These are phyloP conservation scores for Rubroshorea leprosula DNA, from an alignment of 345 rosid genomes.

Conservation along the genomic window DNA sequence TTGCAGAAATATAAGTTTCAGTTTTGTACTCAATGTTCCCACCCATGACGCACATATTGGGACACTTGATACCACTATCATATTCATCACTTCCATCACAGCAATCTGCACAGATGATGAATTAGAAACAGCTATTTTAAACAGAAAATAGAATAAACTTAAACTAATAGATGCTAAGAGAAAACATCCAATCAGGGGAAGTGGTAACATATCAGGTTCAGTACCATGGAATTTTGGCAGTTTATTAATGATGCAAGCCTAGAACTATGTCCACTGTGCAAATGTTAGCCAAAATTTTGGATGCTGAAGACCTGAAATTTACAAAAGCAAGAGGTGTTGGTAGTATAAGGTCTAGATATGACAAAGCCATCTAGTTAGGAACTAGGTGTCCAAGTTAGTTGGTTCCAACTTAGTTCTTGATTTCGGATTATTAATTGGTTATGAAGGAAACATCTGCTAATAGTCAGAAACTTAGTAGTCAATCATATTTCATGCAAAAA, in stretches of 20 bases:
- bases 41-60: slow-evolving; percentile 60
- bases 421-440: no score
- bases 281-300: neutral
- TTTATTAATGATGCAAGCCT: neutral
- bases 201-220: neutral
- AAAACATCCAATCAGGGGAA: neutral
- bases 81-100: slow-evolving; percentile 82
- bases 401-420: no score
- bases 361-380: no score
- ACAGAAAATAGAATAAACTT: neutral
- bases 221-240: neutral
- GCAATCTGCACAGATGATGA: slow-evolving; percentile 37
- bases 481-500: no score
- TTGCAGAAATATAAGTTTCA: slow-evolving; percentile 25
- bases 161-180: neutral
- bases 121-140: neutral
- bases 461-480: neutral
- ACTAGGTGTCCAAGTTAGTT: no score
- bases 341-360: no score
- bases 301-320: neutral
- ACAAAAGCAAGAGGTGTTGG: no score
- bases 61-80: slow-evolving; percentile 37
- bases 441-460: no score
- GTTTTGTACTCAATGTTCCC: slow-evolving; percentile 57
- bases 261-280: neutral